Percentiles rank a stretch among this genome's conserved stretches.
These are phyloP conservation scores for Ustilago sp. DNA, from an alignment of 1,284 basidiomycete species.

Conservation along the genomic window DNA sequence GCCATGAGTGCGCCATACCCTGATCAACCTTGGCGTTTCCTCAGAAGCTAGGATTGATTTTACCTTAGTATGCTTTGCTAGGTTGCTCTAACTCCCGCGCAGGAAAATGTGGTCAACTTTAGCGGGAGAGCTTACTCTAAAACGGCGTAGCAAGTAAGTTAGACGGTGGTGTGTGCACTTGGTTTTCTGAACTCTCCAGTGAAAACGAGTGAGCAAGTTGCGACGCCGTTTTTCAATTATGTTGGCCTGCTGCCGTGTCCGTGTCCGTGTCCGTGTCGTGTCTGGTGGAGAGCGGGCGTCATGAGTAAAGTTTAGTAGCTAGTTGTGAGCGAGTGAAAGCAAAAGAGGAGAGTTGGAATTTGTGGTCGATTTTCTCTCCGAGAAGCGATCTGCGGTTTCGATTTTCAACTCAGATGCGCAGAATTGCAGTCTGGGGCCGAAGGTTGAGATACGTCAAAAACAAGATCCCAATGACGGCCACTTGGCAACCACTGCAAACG, in stretches of 20 bases:
- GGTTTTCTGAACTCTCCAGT: slow-evolving; percentile 1
- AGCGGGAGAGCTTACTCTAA: not conserved
- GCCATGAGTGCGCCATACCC: too few species aligned
- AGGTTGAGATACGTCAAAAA: slow-evolving; percentile 12
- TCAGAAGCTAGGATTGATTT: not conserved
- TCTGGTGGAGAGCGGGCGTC: not conserved
- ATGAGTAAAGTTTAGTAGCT: too few species aligned
- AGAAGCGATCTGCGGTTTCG: slow-evolving; percentile 16
- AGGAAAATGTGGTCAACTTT: not conserved
- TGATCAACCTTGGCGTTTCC: not conserved
- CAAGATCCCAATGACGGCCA: not conserved
- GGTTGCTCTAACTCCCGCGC: not conserved
- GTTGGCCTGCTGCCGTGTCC: not conserved
- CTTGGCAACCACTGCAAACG: too few species aligned
- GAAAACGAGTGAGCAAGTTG: not conserved
- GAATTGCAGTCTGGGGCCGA: slow-evolving; percentile 3
- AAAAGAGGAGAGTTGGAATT: not conserved
- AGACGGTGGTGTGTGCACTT: not conserved
- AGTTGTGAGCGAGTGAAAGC: not conserved
- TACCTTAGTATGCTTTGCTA: not conserved
- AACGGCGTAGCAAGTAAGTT: not conserved
- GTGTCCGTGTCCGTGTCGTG: not conserved
- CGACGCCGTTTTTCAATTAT: not conserved
- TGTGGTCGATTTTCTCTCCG: slow-evolving; percentile 9
- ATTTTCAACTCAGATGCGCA: not conserved